Base-by-base conservation (phyloP, 768 basidiomycete species). In the Rhizopogon sp. region DNA sequence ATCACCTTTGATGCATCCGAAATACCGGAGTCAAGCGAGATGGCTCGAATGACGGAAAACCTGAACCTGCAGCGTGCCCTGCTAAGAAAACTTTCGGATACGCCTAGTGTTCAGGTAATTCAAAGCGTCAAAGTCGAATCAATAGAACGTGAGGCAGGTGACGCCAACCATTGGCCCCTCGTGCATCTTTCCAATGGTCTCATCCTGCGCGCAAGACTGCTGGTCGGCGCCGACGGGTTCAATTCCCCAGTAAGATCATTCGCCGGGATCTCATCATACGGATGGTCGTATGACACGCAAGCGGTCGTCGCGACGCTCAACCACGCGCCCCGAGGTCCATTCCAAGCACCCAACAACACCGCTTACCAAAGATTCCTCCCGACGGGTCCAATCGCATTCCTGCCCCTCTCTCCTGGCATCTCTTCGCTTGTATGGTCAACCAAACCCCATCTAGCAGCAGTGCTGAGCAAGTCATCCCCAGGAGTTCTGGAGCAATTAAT, bases 401-500 rank as follows among this genome's bases (percentile, higher is more conserved):
- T 98, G 20, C 97, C 96, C 0, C 79, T 98, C 42, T 87, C 87
- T 1, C 73, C 82, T 0, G 87, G 84, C 0, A 74, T 76, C 2
- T 91, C 93, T 9, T 94, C 95, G 3, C 78, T 98, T 49, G 97
- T 98, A 6, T 98, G 97, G 97, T 95, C 93, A 17, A 96, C 90
- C 0, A 81, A 77, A 52, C 92, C 94, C 1, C 66, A 74, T 5
- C 76, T 93, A 7, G 93, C 93, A 3, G 70, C 79, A n/a, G 81
- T 85, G 1, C 74, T 97, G 40, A 84, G 84, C 28, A 74, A 80
- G 16, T 77, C 83, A 3, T 85, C 85, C 5, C 79, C 87, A 0
- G 75, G 70, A 3, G 80, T 88, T 16, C 70, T 98, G 43, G 71
- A 77, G 9, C 72, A 69, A 43, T 86, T 98, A 83, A 82, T 98